These are phyloP conservation scores for Penicillium sp. DNA, from an alignment of 2,329 filamentous ascomycete genomes.

Conservation along the genomic window DNA sequence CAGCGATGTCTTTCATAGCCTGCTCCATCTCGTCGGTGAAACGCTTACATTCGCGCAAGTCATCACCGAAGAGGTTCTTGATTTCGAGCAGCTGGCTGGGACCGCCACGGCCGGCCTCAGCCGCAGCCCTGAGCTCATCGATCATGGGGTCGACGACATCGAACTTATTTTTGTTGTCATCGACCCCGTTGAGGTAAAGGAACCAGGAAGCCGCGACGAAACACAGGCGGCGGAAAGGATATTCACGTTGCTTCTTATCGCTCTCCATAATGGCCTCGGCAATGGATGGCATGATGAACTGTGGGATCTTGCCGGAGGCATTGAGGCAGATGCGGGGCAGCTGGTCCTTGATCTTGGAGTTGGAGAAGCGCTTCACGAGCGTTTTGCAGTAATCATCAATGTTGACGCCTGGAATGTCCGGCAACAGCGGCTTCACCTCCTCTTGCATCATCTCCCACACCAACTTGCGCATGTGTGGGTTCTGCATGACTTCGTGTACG, in stretches of 20 bases:
- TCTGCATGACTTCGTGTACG: constrained; percentile 48
- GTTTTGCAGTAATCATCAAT: constrained; percentile 48
- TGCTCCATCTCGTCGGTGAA: constrained; percentile 42
- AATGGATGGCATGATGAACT: constrained; percentile 35
- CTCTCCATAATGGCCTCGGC: constrained; percentile 31
- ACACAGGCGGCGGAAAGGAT: constrained; percentile 38
- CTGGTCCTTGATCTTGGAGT: constrained; percentile 51
- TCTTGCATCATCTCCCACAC: constrained; percentile 50
- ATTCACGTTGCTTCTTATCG: neutral
- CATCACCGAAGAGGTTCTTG: constrained; percentile 45
- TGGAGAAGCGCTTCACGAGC: constrained; percentile 48
- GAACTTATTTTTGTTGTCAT: constrained; percentile 40
- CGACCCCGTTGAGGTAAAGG: constrained; percentile 44
- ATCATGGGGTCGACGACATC: constrained; percentile 43
- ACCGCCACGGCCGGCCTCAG: constrained; percentile 37
- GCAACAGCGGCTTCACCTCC: constrained; percentile 47
- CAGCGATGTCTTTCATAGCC: constrained; percentile 42
- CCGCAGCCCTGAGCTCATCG: constrained; percentile 42
- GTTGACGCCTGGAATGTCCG: constrained; percentile 44
- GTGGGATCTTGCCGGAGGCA: constrained; percentile 48
- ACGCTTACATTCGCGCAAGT: constrained; percentile 42
- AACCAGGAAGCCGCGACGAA: constrained; percentile 47
- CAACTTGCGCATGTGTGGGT: constrained; percentile 42
- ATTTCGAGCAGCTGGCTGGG: constrained; percentile 41
- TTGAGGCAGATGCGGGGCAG: constrained; percentile 46